Evolutionary conservation across 169 alveolate genomes (phyloP).

Genomic region (Eimeria acervulina): DNA sequence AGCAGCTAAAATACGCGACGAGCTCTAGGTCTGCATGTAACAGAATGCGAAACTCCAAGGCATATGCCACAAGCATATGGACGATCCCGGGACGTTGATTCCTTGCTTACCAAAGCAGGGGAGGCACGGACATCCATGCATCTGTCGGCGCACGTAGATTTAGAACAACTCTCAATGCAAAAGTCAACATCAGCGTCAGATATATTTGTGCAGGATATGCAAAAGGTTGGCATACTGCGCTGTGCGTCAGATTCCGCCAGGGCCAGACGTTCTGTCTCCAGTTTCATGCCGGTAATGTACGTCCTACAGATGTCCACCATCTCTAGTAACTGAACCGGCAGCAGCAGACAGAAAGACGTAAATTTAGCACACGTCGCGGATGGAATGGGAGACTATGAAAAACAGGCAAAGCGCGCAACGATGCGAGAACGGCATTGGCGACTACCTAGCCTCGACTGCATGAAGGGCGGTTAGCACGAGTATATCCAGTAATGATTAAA

Average conservation of each 20-base stretch:
- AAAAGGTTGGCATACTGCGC: conserved; percentile 73
- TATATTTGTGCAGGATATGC: neutral
- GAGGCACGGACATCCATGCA: neutral
- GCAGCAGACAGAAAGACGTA: neutral
- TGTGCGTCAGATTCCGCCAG: conserved; percentile 78
- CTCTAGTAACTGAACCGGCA: conserved; percentile 79
- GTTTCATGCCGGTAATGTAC: conserved; percentile 86
- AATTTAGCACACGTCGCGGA: neutral
- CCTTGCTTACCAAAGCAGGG: neutral
- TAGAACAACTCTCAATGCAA: neutral
- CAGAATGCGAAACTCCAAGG: neutral
- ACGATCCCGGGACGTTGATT: neutral
- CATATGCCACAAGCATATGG: neutral
- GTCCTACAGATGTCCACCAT: conserved; percentile 78
- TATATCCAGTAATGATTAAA: neutral
- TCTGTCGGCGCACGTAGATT: neutral
- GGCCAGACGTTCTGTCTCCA: conserved; percentile 85
- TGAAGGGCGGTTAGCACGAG: no score
- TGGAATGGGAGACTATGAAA: neutral
- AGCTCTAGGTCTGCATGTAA: conserved; percentile 84
- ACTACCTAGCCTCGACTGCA: neutral
- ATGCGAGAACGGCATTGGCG: neutral
- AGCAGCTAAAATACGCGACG: conserved; percentile 88
- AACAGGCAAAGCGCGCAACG: neutral
- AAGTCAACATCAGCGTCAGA: neutral